Percentiles rank a stretch among this genome's conserved stretches.
Evolutionary conservation across 768 basidiomycete genomes (phyloP).

Genomic region (Suillus americanus): DNA sequence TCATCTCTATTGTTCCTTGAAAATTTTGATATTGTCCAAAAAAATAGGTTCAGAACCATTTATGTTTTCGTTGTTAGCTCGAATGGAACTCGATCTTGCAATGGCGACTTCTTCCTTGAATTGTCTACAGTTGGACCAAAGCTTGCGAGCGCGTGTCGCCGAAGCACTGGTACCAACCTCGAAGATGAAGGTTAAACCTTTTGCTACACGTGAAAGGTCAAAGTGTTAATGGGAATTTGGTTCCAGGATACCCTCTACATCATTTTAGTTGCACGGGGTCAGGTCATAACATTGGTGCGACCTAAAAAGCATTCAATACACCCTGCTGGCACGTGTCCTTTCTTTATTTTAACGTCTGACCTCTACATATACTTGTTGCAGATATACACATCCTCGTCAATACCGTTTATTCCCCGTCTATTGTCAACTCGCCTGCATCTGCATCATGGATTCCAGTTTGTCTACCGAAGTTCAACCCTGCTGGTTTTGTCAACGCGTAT

Average conservation of each 20-base stretch:
- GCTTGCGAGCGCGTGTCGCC: slow-evolving; percentile 70
- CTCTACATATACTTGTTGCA: not conserved
- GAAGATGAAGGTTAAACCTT: slow-evolving; percentile 65
- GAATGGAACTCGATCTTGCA: slow-evolving; percentile 77
- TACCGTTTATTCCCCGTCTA: slow-evolving; percentile 81
- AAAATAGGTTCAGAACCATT: slow-evolving; percentile 79
- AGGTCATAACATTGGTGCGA: slow-evolving; percentile 82
- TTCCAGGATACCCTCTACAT: slow-evolving; percentile 87
- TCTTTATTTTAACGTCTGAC: slow-evolving; percentile 6
- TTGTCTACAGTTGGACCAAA: slow-evolving; percentile 73
- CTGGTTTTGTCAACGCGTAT: slow-evolving; percentile 90
- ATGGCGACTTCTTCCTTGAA: slow-evolving; percentile 80
- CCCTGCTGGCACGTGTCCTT: slow-evolving; percentile 63
- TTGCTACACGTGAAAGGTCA: not conserved
- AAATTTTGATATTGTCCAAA: slow-evolving; percentile 1
- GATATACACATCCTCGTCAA: slow-evolving; percentile 94
- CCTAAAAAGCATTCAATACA: slow-evolving; percentile 95
- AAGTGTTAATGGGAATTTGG: slow-evolving; percentile 1
- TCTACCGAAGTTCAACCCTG: slow-evolving; percentile 89
- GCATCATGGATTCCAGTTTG: slow-evolving; percentile 96
- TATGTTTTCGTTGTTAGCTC: slow-evolving; percentile 65
- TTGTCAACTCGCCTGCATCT: slow-evolving; percentile 71
- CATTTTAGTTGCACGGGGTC: slow-evolving; percentile 75
- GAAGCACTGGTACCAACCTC: slow-evolving; percentile 76
- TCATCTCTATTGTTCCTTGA: not conserved